phyloP scores from a whole-genome alignment of 331 rosid species.

The Arachis monticola region DNA sequence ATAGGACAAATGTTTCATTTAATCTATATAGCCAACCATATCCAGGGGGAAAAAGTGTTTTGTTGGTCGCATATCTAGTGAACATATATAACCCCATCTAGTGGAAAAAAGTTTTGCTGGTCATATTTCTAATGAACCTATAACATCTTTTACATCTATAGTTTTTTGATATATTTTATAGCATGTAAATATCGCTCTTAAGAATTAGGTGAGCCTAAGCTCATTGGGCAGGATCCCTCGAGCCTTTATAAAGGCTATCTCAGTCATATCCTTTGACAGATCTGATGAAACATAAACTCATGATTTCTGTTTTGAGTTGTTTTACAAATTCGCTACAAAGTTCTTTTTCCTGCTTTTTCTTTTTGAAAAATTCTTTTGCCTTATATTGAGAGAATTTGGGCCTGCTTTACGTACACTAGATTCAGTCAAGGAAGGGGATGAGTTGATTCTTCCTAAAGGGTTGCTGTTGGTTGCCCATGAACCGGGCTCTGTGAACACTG shows the following conservation, averaged over 20 bases:
- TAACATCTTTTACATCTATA: constrained; percentile 5
- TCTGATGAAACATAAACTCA: background rate
- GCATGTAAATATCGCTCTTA: background rate
- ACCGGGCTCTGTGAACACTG: constrained; percentile 64
- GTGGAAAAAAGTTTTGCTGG: too few species aligned
- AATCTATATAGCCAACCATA: background rate
- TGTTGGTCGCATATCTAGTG: background rate
- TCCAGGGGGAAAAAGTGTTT: background rate
- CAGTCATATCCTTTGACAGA: background rate
- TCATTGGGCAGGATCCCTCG: too few species aligned
- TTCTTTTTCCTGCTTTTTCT: background rate
- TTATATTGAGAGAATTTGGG: background rate
- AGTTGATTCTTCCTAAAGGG: constrained; percentile 61
- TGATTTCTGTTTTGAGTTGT: constrained; percentile 1
- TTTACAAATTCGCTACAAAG: background rate
- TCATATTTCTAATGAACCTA: too few species aligned
- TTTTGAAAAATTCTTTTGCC: background rate
- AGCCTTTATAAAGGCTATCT: too few species aligned
- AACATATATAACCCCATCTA: background rate
- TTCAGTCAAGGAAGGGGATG: constrained; percentile 49
- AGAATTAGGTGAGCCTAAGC: too few species aligned
- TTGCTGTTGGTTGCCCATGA: constrained; percentile 74
- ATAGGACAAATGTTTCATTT: background rate
- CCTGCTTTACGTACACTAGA: constrained; percentile 44
- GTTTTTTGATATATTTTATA: background rate